These are phyloP conservation scores for Coniochaeta sp. DNA, from an alignment of 2,329 filamentous ascomycete genomes.

Conservation along the genomic window DNA sequence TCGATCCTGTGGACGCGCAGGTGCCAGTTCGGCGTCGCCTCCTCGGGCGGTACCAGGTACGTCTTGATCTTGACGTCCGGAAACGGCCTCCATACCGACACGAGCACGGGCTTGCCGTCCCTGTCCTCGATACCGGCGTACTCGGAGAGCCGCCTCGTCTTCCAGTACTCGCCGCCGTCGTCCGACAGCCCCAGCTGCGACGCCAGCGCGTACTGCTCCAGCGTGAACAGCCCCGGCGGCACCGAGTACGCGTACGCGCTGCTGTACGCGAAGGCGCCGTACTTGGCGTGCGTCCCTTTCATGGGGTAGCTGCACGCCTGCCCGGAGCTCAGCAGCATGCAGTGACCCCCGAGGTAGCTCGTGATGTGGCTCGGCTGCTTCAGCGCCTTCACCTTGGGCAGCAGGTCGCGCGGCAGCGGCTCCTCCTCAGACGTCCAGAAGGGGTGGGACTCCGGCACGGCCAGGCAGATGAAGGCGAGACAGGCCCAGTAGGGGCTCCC, in stretches of 20 bases:
- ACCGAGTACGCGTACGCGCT: slow-evolving; percentile 72
- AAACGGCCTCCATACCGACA: slow-evolving; percentile 66
- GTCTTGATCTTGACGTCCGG: slow-evolving; percentile 59
- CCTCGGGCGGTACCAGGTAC: slow-evolving; percentile 54
- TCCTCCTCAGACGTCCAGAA: slow-evolving; percentile 70
- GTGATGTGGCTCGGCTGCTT: slow-evolving; percentile 67
- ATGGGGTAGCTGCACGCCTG: slow-evolving; percentile 79
- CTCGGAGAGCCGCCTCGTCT: slow-evolving; percentile 61
- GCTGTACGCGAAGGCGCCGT: slow-evolving; percentile 72
- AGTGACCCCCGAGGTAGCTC: slow-evolving; percentile 63
- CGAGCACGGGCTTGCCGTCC: slow-evolving; percentile 49
- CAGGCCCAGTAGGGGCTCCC: slow-evolving; percentile 72
- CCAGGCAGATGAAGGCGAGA: slow-evolving; percentile 67
- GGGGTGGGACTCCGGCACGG: slow-evolving; percentile 60
- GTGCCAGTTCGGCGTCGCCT: slow-evolving; percentile 60
- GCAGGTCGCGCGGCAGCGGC: slow-evolving; percentile 37
- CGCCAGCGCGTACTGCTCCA: slow-evolving; percentile 71
- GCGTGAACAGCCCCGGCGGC: slow-evolving; percentile 65
- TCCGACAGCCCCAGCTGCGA: slow-evolving; percentile 71
- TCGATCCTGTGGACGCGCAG: slow-evolving; percentile 56
- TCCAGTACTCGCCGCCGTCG: slow-evolving; percentile 73
- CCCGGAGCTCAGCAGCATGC: slow-evolving; percentile 67
- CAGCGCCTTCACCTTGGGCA: slow-evolving; percentile 55
- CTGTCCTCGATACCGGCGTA: slow-evolving; percentile 55
- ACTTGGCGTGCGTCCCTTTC: slow-evolving; percentile 76